Evolutionary conservation across 1,139 yeast genomes (phyloP).

Genomic region (Candida tetrigidarum): DNA sequence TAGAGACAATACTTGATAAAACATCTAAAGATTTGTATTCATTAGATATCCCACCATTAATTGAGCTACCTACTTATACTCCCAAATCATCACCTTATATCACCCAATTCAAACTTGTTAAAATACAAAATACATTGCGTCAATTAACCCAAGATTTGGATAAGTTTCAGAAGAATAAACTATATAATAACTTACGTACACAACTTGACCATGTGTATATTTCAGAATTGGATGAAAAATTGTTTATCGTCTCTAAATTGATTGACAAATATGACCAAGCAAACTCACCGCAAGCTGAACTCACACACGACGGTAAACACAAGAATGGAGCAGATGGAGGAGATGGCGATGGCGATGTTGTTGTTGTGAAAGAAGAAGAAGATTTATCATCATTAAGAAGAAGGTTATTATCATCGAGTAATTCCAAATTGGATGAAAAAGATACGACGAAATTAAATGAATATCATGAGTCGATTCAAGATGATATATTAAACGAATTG

Average conservation of each 20-base stretch:
- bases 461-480: conserved; percentile 50
- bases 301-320: not conserved
- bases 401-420: conserved; percentile 26
- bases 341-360: conserved; percentile 6
- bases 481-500: conserved; percentile 43
- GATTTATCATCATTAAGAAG: conserved; percentile 29
- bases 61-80: conserved; percentile 4
- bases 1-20: conserved; percentile 19
- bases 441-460: conserved; percentile 26
- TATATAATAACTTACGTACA: conserved; percentile 13
- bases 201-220: conserved; percentile 20
- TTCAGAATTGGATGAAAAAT: conserved; percentile 27
- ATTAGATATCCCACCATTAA: conserved; percentile 20
- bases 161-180: conserved; percentile 18
- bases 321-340: conserved; percentile 7
- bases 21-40: conserved; percentile 20
- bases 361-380: conserved; percentile 17
- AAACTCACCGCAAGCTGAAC: conserved; percentile 9
- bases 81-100: conserved; percentile 26
- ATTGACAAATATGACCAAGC: conserved; percentile 18
- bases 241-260: conserved; percentile 24
- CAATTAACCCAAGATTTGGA: conserved; percentile 11
- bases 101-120: conserved; percentile 25
- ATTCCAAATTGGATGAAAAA: conserved; percentile 9
- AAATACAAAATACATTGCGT: conserved; percentile 18